These are phyloP conservation scores for Rhododendron mucronatum DNA, from an alignment of 148 eudicot genomes.

Conservation along the genomic window DNA sequence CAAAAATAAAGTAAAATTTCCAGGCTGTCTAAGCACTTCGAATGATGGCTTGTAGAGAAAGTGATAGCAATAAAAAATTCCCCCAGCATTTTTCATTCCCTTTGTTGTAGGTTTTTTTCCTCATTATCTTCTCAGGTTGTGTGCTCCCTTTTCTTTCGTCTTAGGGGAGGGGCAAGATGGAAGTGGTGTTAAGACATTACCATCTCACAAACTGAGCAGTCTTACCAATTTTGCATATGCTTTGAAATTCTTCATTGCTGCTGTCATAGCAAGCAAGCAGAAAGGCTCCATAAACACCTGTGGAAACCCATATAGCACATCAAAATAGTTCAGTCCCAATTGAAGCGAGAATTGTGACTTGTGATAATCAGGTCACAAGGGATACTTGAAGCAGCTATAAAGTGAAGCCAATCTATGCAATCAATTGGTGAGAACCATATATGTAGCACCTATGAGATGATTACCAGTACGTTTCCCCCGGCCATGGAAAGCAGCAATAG, in stretches of 20 bases:
- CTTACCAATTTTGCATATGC: conserved; percentile 94
- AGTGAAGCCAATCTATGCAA: not conserved
- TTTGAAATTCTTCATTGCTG: conserved; percentile 81
- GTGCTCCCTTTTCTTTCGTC: not conserved
- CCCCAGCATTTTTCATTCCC: not conserved
- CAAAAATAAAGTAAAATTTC: conserved; percentile 10
- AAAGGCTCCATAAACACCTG: conserved; percentile 94
- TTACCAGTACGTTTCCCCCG: conserved; percentile 91
- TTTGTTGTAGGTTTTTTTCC: not conserved
- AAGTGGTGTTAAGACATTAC: not conserved
- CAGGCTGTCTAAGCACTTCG: conserved; percentile 22
- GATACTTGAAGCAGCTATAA: not conserved
- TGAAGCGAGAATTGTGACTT: not conserved
- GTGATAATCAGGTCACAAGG: not conserved
- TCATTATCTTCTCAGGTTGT: not conserved
- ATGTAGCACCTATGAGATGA: not conserved
- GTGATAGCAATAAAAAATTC: not conserved
- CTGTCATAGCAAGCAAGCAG: conserved; percentile 95
- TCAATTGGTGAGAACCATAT: not conserved
- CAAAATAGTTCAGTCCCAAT: conserved; percentile 3
- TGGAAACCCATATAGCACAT: conserved; percentile 2
- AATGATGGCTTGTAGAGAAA: not conserved
- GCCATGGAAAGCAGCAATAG: conserved; percentile 93
- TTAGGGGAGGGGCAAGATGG: not conserved
- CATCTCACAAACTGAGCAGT: not conserved